Evolutionary conservation across 192 early-diverging fungal genomes (phyloP), one percentile per base, ranked within the genome.

Genomic region (Linnemannia zychae): DNA sequence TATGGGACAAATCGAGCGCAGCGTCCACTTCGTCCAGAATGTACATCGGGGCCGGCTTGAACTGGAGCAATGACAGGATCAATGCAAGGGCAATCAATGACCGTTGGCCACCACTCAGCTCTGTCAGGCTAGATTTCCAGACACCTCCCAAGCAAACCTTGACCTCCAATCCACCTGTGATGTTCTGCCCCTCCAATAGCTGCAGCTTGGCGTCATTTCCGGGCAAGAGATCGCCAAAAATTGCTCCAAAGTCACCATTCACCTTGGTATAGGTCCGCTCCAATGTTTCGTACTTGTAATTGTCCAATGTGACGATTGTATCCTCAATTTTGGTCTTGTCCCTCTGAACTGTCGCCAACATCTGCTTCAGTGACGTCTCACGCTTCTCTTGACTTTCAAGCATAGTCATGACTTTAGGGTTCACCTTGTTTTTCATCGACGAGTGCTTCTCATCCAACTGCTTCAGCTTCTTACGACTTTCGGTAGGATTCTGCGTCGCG

Each of bases 41-140:
- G 88, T 99, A 99, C 99, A 99, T 99, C 18, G 99, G 99, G 0
- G 99, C 99, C 15, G 99, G 99, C 84, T 99, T 99, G 86, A 97
- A 99, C 91, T 98, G 97, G 17, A 99, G 91, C 33, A 99, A 88
- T 34, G 99, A 95, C 47, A 99, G 90, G 77, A 99, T 99, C 50
- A 99, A 88, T 16, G 99, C 97, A 37, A 99, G 92, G 0, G 99
- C 99, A 77, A 99, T 95, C 63, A 99, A 89, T 7, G 98, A 99
- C 72, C 96, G 88, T 88, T 99, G 99, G 1, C 99, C 99, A 82
- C 99, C 99, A 86, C 97, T 98, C 28, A 99, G 89, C 86, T 99
- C 99, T 13, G 97, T 95, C 79, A 99, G 89, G 75, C 96, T 97
- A 31, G 97, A 92, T 86, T 99, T 99, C 98, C 98, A 99, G 16